These are phyloP conservation scores for Hydnum rufescens DNA, from an alignment of 768 basidiomycete species.

Conservation along the genomic window DNA sequence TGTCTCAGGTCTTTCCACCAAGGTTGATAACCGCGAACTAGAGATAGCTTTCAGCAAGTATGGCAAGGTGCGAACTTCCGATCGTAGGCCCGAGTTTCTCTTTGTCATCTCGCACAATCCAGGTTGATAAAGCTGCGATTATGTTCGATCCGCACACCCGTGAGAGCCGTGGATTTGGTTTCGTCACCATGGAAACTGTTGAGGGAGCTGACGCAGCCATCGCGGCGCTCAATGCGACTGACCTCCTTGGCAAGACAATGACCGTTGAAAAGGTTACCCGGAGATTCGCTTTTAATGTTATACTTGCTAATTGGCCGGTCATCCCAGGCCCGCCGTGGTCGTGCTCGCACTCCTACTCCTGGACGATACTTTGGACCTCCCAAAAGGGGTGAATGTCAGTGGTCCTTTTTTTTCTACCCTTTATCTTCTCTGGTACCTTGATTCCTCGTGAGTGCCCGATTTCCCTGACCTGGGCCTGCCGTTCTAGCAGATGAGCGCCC, in stretches of 20 bases:
- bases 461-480: background rate
- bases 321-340: constrained; percentile 62
- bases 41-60: constrained; percentile 76
- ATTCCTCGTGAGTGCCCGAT: background rate
- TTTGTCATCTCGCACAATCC: background rate
- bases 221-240: constrained; percentile 61
- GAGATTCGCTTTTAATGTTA: constrained; percentile 3
- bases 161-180: constrained; percentile 69
- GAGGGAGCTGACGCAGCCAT: constrained; percentile 91
- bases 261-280: constrained; percentile 64
- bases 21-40: constrained; percentile 65
- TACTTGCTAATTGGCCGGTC: constrained; percentile 1
- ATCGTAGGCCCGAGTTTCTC: background rate
- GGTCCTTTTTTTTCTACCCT: constrained; percentile 3
- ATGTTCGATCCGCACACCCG: constrained; percentile 49
- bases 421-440: constrained; percentile 1
- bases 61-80: constrained; percentile 49
- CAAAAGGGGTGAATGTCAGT: constrained; percentile 49
- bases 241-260: constrained; percentile 70
- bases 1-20: constrained; percentile 37
- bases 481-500: constrained; percentile 46
- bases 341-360: constrained; percentile 82
- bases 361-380: constrained; percentile 90
- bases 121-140: constrained; percentile 46
- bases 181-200: constrained; percentile 63